Evolutionary conservation across 306 rosid genomes (phyloP).

Genomic region (Cicer cuneatum): DNA sequence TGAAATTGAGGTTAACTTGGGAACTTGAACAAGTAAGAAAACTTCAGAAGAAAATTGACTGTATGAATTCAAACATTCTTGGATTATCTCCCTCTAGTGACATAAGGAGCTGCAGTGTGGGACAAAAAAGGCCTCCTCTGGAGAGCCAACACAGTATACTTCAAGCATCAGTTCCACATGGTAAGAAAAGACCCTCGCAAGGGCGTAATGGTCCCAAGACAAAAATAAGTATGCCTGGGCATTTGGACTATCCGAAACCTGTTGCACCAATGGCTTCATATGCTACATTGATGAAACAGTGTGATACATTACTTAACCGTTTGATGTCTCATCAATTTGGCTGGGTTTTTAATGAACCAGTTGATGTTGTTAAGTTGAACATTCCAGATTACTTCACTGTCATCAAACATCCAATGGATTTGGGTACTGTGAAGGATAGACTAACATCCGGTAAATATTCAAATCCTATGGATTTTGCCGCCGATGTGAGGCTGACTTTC

Average conservation of each 20-base stretch:
- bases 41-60: slow-evolving; percentile 65
- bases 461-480: slow-evolving; percentile 70
- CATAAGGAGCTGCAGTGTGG: slow-evolving; percentile 67
- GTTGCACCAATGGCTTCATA: slow-evolving; percentile 52
- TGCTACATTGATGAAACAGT: slow-evolving; percentile 63
- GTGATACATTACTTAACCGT: slow-evolving; percentile 62
- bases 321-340: slow-evolving; percentile 63
- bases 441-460: slow-evolving; percentile 63
- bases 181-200: slow-evolving; percentile 64
- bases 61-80: slow-evolving; percentile 46
- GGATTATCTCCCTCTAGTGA: slow-evolving; percentile 69
- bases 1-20: slow-evolving; percentile 65
- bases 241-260: slow-evolving; percentile 54
- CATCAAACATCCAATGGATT: slow-evolving; percentile 94
- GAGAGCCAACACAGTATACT: slow-evolving; percentile 50
- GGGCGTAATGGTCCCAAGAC: slow-evolving; percentile 68
- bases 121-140: slow-evolving; percentile 62
- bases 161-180: slow-evolving; percentile 52
- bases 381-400: slow-evolving; percentile 88
- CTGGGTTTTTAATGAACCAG: slow-evolving; percentile 83
- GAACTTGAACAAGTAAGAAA: slow-evolving; percentile 80
- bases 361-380: slow-evolving; percentile 79
- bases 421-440: slow-evolving; percentile 83
- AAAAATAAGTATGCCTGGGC: slow-evolving; percentile 55
- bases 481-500: slow-evolving; percentile 85